phyloP scores from a whole-genome alignment of 148 eudicot species.

The Camellia granthamiana region DNA sequence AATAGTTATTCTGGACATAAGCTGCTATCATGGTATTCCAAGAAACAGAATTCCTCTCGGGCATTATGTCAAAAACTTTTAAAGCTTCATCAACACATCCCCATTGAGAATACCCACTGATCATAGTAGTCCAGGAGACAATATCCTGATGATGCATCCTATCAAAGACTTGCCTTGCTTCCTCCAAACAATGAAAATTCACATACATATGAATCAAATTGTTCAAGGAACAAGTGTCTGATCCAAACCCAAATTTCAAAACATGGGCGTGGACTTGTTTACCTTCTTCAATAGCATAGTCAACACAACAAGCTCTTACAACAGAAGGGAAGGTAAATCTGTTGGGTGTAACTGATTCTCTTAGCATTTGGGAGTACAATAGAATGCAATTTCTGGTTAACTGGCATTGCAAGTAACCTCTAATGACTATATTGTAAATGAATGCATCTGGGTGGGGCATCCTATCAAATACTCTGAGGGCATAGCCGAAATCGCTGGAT shows the following conservation, averaged over 20 bases:
- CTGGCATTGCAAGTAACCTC: conserved; percentile 45
- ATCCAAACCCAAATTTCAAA: conserved; percentile 46
- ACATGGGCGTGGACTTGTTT: conserved; percentile 67
- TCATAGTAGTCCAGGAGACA: conserved; percentile 78
- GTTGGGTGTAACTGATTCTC: conserved; percentile 48
- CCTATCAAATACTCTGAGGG: conserved; percentile 46
- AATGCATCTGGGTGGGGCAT: conserved; percentile 77
- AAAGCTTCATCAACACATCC: conserved; percentile 56
- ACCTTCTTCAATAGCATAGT: conserved; percentile 42
- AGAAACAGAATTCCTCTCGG: conserved; percentile 42
- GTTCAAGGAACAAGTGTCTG: conserved; percentile 53
- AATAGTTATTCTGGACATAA: conserved; percentile 44
- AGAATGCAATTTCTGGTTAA: conserved; percentile 33
- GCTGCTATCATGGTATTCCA: conserved; percentile 81
- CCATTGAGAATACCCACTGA: conserved; percentile 64
- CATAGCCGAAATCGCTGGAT: conserved; percentile 52
- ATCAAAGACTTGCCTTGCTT: conserved; percentile 57
- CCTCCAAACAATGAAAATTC: conserved; percentile 43
- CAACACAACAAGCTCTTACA: conserved; percentile 50
- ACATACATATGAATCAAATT: conserved; percentile 77
- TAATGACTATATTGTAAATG: conserved; percentile 57
- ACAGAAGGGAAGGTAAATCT: conserved; percentile 62
- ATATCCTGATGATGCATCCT: conserved; percentile 35
- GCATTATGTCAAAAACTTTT: conserved; percentile 42
- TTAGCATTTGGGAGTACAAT: conserved; percentile 52